Percentiles rank a stretch among this genome's conserved stretches.
phyloP scores from a whole-genome alignment of 2,329 filamentous ascomycete species.

The Kalaharituber pfeilii region DNA sequence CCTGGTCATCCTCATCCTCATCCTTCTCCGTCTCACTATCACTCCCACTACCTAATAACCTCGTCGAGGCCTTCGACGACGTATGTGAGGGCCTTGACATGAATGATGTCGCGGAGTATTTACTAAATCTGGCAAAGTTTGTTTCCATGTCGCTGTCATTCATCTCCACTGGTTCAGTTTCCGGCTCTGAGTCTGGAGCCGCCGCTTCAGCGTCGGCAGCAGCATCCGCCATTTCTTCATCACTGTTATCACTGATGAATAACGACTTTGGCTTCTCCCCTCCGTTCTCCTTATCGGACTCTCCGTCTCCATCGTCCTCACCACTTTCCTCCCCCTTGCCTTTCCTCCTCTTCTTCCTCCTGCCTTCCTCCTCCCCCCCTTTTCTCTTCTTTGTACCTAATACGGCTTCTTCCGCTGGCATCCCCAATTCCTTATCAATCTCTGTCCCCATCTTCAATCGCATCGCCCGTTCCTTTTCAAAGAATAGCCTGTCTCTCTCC shows the following conservation, averaged over 20 bases:
- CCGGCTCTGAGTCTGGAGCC: background rate
- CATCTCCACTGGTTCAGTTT: too few species aligned
- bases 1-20: slow-evolving; percentile 8
- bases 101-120: background rate
- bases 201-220: background rate
- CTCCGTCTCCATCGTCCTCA: slow-evolving; percentile 16
- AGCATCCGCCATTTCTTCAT: slow-evolving; percentile 12
- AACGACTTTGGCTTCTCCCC: background rate
- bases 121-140: background rate
- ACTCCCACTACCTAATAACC: background rate
- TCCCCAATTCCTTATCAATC: slow-evolving; percentile 1
- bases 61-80: background rate
- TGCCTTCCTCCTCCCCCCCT: slow-evolving; percentile 23
- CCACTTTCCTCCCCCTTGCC: slow-evolving; percentile 21
- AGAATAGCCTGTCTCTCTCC: slow-evolving; percentile 18
- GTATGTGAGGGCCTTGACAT: background rate
- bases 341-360: slow-evolving; percentile 23
- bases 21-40: background rate
- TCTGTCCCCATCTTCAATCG: background rate
- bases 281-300: slow-evolving; percentile 8
- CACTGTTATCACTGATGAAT: slow-evolving; percentile 1
- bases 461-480: slow-evolving; percentile 14
- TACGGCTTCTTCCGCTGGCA: background rate
- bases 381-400: slow-evolving; percentile 20
- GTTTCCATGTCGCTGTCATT: background rate